A percentile compares a stretch with the other conserved stretches of the same genome.
Conservation (phyloP, 2,329 filamentous ascomycete genomes). For the Microdochium trichocladiopsis region DNA sequence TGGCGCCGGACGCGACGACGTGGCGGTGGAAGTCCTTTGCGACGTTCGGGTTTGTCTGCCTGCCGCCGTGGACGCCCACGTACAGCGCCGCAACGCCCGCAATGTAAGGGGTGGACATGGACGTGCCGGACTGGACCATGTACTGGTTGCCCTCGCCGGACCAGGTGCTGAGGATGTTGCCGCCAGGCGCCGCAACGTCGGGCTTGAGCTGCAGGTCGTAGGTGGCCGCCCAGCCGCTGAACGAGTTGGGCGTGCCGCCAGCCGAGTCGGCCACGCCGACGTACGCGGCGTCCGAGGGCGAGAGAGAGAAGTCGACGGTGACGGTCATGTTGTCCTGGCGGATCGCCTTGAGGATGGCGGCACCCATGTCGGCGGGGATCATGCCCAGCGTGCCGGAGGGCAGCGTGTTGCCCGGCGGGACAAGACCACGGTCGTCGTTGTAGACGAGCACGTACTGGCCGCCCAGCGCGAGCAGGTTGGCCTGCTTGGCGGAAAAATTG, state of each 20-base stretch:
- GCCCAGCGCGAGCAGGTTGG: constrained; percentile 16
- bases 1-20: constrained; percentile 12
- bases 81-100: constrained; percentile 26
- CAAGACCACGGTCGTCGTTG: constrained; percentile 14
- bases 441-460: constrained; percentile 21
- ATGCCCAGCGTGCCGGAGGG: constrained; percentile 10
- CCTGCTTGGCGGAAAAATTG: constrained; percentile 16
- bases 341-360: constrained; percentile 14
- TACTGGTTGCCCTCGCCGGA: constrained; percentile 9
- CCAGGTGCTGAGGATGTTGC: constrained; percentile 32
- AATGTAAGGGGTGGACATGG: constrained; percentile 32
- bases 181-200: constrained; percentile 33
- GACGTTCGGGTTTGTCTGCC: constrained; percentile 7
- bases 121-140: constrained; percentile 33
- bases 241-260: constrained; percentile 28
- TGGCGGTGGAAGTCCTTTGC: constrained; percentile 9
- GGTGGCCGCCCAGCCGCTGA: constrained; percentile 34
- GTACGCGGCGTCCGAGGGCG: constrained; percentile 9
- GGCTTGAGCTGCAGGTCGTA: constrained; percentile 35
- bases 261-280: constrained; percentile 12
- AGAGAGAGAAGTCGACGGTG: constrained; percentile 19
- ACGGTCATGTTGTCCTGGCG: constrained; percentile 16
- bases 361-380: constrained; percentile 13
- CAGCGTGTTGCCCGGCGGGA: constrained; percentile 7
- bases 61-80: constrained; percentile 13